These are phyloP conservation scores for Serendipita sp. DNA, from an alignment of 768 basidiomycete species.

Conservation along the genomic window DNA sequence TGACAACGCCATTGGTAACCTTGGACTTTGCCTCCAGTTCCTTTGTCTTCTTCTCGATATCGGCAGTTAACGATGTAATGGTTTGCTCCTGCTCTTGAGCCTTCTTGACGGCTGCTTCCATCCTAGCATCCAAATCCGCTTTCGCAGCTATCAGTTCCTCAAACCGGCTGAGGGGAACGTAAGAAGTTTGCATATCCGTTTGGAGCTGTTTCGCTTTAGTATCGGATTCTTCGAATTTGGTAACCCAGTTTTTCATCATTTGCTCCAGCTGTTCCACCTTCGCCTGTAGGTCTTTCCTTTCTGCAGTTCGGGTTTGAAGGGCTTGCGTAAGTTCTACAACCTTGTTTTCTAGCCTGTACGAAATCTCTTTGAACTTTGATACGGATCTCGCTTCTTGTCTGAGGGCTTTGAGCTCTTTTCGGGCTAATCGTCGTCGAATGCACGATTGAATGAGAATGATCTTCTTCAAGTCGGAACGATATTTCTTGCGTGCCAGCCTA, in stretches of 20 bases:
- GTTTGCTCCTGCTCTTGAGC: constrained; percentile 69
- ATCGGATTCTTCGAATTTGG: constrained; percentile 79
- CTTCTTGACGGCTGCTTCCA: constrained; percentile 63
- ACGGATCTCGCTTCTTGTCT: constrained; percentile 90
- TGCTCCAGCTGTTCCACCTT: constrained; percentile 66
- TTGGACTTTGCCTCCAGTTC: constrained; percentile 68
- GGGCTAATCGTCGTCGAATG: constrained; percentile 73
- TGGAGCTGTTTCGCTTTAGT: constrained; percentile 57
- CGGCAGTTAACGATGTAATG: constrained; percentile 67
- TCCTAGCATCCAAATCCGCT: constrained; percentile 57
- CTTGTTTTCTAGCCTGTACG: constrained; percentile 95
- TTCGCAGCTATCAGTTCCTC: constrained; percentile 65
- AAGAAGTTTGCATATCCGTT: constrained; percentile 47
- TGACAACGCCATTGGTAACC: constrained; percentile 24
- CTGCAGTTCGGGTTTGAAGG: constrained; percentile 76
- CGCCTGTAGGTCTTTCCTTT: constrained; percentile 76
- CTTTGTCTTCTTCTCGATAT: constrained; percentile 53
- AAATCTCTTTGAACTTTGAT: constrained; percentile 96
- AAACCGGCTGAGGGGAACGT: constrained; percentile 53
- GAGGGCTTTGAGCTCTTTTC: constrained; percentile 68
- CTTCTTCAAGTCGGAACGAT: constrained; percentile 45
- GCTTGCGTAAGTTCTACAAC: constrained; percentile 95
- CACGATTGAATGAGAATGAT: constrained; percentile 86
- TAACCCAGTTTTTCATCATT: constrained; percentile 71
- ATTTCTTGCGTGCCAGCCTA: constrained; percentile 40